Evolutionary conservation across 495 filamentous ascomycete species (phyloP).

Genomic region (Penicillium antarcticum): DNA sequence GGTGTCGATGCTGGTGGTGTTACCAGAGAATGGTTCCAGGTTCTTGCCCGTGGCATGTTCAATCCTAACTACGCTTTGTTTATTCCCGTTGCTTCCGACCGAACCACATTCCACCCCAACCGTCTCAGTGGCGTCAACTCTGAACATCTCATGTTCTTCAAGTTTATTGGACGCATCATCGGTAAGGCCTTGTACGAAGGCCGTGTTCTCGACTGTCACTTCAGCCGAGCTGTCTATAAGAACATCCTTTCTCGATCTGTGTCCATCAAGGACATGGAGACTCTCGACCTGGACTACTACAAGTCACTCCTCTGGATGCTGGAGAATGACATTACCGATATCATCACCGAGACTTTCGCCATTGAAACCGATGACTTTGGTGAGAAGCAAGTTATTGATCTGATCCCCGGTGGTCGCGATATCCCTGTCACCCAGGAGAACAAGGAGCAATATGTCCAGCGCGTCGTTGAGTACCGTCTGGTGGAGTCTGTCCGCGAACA

Average conservation of each 20-base stretch:
- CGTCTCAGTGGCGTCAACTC: slow-evolving; percentile 87
- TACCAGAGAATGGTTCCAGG: slow-evolving; percentile 99
- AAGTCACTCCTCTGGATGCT: slow-evolving; percentile 99
- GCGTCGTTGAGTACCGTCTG: slow-evolving; percentile 91
- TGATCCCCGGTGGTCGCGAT: slow-evolving; percentile 82
- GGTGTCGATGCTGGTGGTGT: slow-evolving; percentile 98
- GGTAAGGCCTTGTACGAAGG: slow-evolving; percentile 98
- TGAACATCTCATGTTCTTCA: slow-evolving; percentile 98
- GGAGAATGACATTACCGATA: slow-evolving; percentile 97
- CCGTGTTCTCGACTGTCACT: slow-evolving; percentile 96
- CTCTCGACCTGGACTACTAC: slow-evolving; percentile 96
- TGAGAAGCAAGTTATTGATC: slow-evolving; percentile 79
- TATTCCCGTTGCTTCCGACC: slow-evolving; percentile 93
- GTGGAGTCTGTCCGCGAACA: slow-evolving; percentile 89
- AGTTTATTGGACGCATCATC: slow-evolving; percentile 98
- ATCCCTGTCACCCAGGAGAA: slow-evolving; percentile 96
- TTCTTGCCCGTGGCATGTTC: slow-evolving; percentile 97
- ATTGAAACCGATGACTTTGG: slow-evolving; percentile 92
- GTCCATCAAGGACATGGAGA: slow-evolving; percentile 99
- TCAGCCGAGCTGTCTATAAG: slow-evolving; percentile 98
- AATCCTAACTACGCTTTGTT: slow-evolving; percentile 97
- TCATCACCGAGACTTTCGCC: slow-evolving; percentile 96
- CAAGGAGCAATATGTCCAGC: slow-evolving; percentile 94
- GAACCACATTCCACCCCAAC: slow-evolving; percentile 98
- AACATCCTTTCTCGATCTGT: slow-evolving; percentile 90